These are phyloP conservation scores for Penicillium psychrosexuale DNA, from an alignment of 2,329 filamentous ascomycete species.

Conservation along the genomic window DNA sequence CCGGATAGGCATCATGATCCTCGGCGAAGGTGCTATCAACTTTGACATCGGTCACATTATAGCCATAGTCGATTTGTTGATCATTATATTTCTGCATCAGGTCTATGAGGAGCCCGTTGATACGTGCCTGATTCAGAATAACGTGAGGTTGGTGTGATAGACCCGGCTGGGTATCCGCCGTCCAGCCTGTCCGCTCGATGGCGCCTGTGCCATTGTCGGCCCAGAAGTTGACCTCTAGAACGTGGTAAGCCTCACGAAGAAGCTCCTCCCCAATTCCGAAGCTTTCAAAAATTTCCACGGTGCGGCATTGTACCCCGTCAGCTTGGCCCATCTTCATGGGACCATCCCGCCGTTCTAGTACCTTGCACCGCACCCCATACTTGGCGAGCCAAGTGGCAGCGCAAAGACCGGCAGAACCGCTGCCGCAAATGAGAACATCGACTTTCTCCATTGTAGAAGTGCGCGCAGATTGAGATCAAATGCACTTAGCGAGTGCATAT, in stretches of 20 bases:
- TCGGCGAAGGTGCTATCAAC: conserved; percentile 46
- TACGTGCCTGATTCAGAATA: conserved; percentile 56
- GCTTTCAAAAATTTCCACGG: conserved; percentile 61
- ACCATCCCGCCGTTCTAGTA: conserved; percentile 57
- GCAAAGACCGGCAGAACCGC: conserved; percentile 61
- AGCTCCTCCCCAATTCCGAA: conserved; percentile 56
- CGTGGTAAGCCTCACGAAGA: conserved; percentile 57
- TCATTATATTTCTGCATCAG: conserved; percentile 46
- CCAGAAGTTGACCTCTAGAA: conserved; percentile 60
- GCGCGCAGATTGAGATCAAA: not conserved
- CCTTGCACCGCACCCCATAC: conserved; percentile 54
- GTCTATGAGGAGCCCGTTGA: conserved; percentile 55
- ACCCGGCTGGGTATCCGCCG: conserved; percentile 54
- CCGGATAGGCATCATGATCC: conserved; percentile 43
- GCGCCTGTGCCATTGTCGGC: conserved; percentile 35
- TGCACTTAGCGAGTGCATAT: not conserved
- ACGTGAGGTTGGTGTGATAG: conserved; percentile 56
- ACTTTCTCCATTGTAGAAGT: conserved; percentile 25
- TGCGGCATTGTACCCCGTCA: conserved; percentile 61
- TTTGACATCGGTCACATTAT: conserved; percentile 50
- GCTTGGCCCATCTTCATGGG: conserved; percentile 60
- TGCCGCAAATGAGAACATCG: conserved; percentile 61
- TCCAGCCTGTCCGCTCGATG: conserved; percentile 49
- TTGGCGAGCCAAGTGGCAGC: conserved; percentile 61
- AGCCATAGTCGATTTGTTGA: conserved; percentile 55